Evolutionary conservation across 768 basidiomycete species (phyloP), one percentile per base, ranked within the genome.

Genomic region (Termitomyces sp.): DNA sequence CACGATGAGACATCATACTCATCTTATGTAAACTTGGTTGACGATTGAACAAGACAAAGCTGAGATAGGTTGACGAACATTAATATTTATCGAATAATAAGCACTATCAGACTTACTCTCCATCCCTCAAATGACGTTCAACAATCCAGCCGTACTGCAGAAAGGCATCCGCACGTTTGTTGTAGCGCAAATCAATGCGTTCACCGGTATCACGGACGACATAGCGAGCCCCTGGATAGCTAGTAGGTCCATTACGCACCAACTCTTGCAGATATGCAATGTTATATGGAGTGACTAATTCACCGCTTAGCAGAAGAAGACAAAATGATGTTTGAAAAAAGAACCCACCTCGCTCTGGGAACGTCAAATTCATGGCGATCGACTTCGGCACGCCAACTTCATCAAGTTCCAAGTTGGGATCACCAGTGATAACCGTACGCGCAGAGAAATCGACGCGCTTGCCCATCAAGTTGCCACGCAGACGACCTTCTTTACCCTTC

Each of bases 1-100:
- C 92, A 36, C 95, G 86, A 76, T 98, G 97, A 72, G 92, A 92
- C 97, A 98, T 98, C 97, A 98, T 98, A 80, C 94, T 96, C 97
- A 98, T 98, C 74, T 99, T 99, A 73, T 99, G 97, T 72, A 98
- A 74, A 81, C 87, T 91, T 12, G 97, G 97, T 69, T 99, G 97
- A 54, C 97, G 95, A 72, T 99, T 98, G 78, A 99, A 98, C 53
- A 99, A 76, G 22, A 98, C 91, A 64, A 79, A 94, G 67, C 92
- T 94, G 60, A 6, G 36, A 40, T 54, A 22, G 13, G 43, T 14
- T 18, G 12, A 52, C 66, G 0, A 65, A 40, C 43, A 36, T 35
- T 20, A 20, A 38, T 22, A 0, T 26, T 18, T 6, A 63, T 30
- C 40, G 48, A 32, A 1, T n/a, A 35, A 51, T 26, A 35, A 51